Percentiles rank a stretch among this genome's conserved stretches.
Conservation (phyloP, 306 rosid species). For the Corylus heterophylla region DNA sequence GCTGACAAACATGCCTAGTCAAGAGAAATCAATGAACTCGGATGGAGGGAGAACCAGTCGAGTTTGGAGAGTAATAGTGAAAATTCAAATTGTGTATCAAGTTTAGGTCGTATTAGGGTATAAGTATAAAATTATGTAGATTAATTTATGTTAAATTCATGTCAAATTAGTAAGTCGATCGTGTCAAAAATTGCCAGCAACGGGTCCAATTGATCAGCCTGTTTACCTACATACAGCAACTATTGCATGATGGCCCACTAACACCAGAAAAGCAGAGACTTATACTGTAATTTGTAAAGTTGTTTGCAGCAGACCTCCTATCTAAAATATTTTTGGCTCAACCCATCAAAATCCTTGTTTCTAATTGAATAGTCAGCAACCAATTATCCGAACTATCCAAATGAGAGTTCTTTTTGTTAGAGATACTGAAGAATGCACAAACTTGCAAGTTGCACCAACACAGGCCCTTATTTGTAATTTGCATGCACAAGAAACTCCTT, state of each 20-base stretch:
- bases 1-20: neutral
- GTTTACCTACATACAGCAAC: neutral
- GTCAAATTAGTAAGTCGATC: no score
- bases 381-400: neutral
- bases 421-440: neutral
- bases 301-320: neutral
- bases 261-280: neutral
- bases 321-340: neutral
- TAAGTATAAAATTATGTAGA: no score
- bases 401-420: neutral
- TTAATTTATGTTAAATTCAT: no score
- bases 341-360: neutral
- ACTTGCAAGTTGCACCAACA: neutral
- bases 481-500: neutral
- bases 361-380: neutral
- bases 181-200: no score
- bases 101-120: no score
- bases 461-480: neutral
- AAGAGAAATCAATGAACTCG: neutral
- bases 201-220: neutral
- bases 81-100: no score
- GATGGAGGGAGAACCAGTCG: neutral
- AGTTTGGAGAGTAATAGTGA: no score
- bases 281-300: neutral
- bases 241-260: neutral